These are phyloP conservation scores for Penicillium argentinense DNA, from an alignment of 495 filamentous ascomycete species.

Conservation along the genomic window DNA sequence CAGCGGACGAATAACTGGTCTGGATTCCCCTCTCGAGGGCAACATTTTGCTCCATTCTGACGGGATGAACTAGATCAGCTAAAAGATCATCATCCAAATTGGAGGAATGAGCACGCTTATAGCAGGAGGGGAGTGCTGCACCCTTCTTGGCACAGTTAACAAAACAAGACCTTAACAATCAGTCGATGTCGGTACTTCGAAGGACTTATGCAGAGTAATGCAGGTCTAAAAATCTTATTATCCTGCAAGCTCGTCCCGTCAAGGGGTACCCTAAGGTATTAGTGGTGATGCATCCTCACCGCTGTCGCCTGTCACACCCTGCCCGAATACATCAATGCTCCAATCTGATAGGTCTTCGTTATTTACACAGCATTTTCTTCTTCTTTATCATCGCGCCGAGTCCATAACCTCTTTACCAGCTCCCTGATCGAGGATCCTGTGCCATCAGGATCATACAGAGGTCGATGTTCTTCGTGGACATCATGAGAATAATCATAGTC, in stretches of 20 bases:
- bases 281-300: too few relatives aligned
- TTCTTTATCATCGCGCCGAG: not conserved
- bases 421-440: slow-evolving; percentile 8
- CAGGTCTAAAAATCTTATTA: too few relatives aligned
- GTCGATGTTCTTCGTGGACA: slow-evolving; percentile 53
- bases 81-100: not conserved
- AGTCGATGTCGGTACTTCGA: not conserved
- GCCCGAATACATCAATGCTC: not conserved
- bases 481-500: slow-evolving; percentile 47
- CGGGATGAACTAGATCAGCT: too few relatives aligned
- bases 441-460: slow-evolving; percentile 41
- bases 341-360: not conserved
- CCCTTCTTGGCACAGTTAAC: not conserved
- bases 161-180: not conserved
- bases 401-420: slow-evolving; percentile 4
- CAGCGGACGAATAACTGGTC: not conserved
- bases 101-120: not conserved
- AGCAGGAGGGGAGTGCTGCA: not conserved
- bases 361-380: not conserved
- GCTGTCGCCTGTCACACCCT: too few relatives aligned
- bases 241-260: too few relatives aligned
- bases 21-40: not conserved
- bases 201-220: too few relatives aligned
- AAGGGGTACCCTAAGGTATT: too few relatives aligned
- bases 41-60: not conserved